Conservation (phyloP, 345 rosid species). For the Ceriops decandra region DNA sequence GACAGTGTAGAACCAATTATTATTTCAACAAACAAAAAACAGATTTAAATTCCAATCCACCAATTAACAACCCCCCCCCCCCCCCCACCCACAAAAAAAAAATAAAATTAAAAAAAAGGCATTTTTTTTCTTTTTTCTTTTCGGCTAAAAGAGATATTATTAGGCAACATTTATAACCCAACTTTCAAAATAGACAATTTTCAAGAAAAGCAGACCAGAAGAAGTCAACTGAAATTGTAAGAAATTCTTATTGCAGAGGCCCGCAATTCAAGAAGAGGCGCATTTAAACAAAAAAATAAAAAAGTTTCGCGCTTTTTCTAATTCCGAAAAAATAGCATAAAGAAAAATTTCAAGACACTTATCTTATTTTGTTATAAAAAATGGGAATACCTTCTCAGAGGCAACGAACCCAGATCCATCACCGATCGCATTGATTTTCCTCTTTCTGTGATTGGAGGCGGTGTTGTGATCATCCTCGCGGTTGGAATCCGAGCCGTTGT, state of each 20-base stretch:
- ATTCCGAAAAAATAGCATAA: conserved; percentile 1
- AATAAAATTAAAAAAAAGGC: not conserved
- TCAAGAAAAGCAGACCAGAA: conserved; percentile 4
- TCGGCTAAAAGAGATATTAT: not conserved
- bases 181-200: conserved; percentile 21
- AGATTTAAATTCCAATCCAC: conserved; percentile 12
- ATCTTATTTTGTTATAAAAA: not conserved
- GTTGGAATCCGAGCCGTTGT: conserved; percentile 25
- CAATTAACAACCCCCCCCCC: not conserved
- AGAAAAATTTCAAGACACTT: not conserved
- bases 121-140: not conserved
- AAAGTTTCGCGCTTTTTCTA: conserved; percentile 23
- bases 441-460: conserved; percentile 30
- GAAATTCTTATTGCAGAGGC: conserved; percentile 26
- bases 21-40: conserved; percentile 14
- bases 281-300: conserved; percentile 6
- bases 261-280: conserved; percentile 40
- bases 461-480: conserved; percentile 23
- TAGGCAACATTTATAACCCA: not conserved
- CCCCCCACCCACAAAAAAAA: no score
- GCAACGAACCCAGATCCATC: conserved; percentile 41
- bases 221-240: conserved; percentile 33
- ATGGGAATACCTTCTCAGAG: conserved; percentile 36
- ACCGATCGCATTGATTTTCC: conserved; percentile 49
- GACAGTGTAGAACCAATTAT: conserved; percentile 20